Base-by-base conservation (phyloP, 352 stramenopile genomes). In the Elongisporangium anandrum region DNA sequence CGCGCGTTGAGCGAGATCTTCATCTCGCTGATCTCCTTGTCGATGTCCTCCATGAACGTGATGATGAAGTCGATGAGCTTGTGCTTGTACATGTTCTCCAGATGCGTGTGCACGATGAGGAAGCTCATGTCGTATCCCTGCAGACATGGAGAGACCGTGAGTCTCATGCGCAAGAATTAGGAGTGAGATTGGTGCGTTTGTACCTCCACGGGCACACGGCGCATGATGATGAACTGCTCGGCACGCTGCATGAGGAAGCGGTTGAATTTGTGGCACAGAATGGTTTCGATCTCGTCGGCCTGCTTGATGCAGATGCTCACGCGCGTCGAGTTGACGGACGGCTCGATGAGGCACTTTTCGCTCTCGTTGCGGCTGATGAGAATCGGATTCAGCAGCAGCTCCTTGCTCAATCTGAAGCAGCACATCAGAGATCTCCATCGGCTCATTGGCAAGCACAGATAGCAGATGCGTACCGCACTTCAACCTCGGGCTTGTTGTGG, bases 11-110 rank as follows among this genome's bases (percentile, higher is more conserved):
- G 81, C 48, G 92, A 93, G 72, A 98, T 98, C 66, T 98, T 98
- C 94, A 98, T 98, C 34, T 91, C 92, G 66, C 91, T 98, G 74
- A 98, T 98, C 70, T 98, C 95, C 76, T 98, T 97, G 81, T 98
- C 95, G 61, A 98, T 98, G 60, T 98, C 95, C 70, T 98, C 92
- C 95, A 98, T 98, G 77, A 98, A 98, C 65, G 96, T 87, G 68
- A 98, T 98, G 72, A 98, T 95, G 64, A 98, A 98, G 73, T 98
- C 91, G 55, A 98, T 95, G 51, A 98, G 77, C 75, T 98, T 98
- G 75, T 98, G 90, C 72, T 98, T 98, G 86, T 96, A 98, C 77
- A 98, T 85, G 61, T 91, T 93, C 71, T 98, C 95, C 48, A 98
- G 71, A 65, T 98, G 92, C 64, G 87, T 87, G 68, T 98, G 89